phyloP scores from a whole-genome alignment of 371 early-diverging fungal genomes.

The Entomophthora muscae region DNA sequence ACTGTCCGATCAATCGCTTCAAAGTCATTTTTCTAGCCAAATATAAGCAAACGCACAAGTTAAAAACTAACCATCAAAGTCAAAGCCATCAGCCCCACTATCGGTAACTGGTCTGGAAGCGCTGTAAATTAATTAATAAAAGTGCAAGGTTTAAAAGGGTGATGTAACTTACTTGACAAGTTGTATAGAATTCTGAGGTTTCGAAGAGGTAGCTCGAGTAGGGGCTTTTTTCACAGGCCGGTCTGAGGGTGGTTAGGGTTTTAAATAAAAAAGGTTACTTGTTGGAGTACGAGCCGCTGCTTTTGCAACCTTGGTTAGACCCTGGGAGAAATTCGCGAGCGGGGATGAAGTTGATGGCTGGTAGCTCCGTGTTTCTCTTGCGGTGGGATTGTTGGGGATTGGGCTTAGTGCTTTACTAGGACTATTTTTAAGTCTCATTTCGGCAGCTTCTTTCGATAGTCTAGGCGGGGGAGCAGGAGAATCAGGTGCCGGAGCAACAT shows the following conservation, averaged over 20 bases:
- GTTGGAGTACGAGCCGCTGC: neutral
- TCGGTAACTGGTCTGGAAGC: neutral
- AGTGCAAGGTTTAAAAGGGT: too few species aligned
- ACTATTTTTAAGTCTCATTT: neutral
- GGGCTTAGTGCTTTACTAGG: neutral
- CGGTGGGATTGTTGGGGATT: neutral
- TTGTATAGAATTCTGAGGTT: neutral
- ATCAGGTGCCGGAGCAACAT: neutral
- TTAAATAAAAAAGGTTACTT: neutral
- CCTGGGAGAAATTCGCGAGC: neutral
- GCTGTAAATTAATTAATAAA: too few species aligned
- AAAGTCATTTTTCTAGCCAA: neutral
- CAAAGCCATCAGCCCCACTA: neutral
- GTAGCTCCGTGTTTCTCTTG: neutral
- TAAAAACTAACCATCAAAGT: conserved; percentile 2
- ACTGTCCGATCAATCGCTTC: conserved; percentile 1
- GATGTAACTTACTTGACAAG: neutral
- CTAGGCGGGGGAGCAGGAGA: conserved; percentile 1
- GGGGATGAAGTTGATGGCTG: conserved; percentile 1
- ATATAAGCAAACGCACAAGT: neutral
- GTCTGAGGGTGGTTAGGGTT: neutral
- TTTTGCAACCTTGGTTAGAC: neutral
- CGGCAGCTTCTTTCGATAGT: neutral
- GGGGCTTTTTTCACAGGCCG: neutral
- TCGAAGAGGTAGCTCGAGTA: neutral